Conservation (phyloP, 2,329 filamentous ascomycete species). For the Lachnum nothofagi region DNA sequence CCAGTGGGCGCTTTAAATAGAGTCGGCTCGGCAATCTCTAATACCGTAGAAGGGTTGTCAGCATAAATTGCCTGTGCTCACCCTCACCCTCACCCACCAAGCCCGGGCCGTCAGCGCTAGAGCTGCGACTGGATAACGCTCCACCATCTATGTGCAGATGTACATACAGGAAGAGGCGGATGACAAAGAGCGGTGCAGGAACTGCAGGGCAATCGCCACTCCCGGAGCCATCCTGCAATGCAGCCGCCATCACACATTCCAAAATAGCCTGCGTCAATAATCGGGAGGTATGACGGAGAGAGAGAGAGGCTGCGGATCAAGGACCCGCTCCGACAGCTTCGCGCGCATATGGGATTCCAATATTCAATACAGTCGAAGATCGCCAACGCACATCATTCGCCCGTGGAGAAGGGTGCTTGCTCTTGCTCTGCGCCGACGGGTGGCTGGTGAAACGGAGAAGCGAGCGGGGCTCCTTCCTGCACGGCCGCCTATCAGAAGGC, state of each 20-base stretch:
- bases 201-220: not conserved
- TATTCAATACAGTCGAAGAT: not conserved
- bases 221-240: not conserved
- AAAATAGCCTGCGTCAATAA: not conserved
- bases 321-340: too few species aligned
- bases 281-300: too few species aligned
- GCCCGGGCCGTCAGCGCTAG: not conserved
- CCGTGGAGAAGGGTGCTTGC: not conserved
- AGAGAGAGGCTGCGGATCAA: too few species aligned
- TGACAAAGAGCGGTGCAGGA: not conserved
- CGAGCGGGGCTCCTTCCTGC: conserved; percentile 1
- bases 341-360: too few species aligned
- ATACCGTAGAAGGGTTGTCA: not conserved
- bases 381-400: conserved; percentile 18
- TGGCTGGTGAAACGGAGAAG: conserved; percentile 6
- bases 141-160: not conserved
- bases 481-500: conserved; percentile 11
- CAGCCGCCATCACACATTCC: not conserved
- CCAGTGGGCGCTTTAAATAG: not conserved
- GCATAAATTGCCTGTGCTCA: not conserved
- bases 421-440: not conserved
- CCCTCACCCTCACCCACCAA: not conserved
- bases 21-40: not conserved
- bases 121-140: not conserved
- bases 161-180: too few species aligned